Evolutionary conservation across 495 filamentous ascomycete species (phyloP).

Genomic region (Xylaria longipes): DNA sequence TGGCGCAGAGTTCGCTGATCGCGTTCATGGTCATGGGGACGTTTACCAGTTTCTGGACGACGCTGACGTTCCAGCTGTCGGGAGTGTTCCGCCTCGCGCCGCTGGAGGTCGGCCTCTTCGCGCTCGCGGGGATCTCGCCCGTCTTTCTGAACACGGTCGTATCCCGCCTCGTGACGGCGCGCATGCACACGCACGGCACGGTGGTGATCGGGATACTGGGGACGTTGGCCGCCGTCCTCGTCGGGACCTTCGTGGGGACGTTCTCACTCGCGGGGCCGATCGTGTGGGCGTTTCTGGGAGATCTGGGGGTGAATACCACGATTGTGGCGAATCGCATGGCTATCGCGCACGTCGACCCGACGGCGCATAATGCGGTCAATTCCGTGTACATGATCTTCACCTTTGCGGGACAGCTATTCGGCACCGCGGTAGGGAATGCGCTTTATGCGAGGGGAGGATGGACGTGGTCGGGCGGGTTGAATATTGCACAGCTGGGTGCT

Average conservation of each 20-base stretch:
- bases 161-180: slow-evolving; percentile 66
- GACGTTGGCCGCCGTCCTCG: slow-evolving; percentile 59
- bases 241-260: slow-evolving; percentile 69
- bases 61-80: slow-evolving; percentile 77
- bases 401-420: slow-evolving; percentile 75
- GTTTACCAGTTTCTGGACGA: slow-evolving; percentile 73
- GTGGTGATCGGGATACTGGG: slow-evolving; percentile 61
- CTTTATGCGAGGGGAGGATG: slow-evolving; percentile 71
- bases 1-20: slow-evolving; percentile 63
- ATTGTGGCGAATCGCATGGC: slow-evolving; percentile 71
- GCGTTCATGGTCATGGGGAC: slow-evolving; percentile 50
- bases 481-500: slow-evolving; percentile 64
- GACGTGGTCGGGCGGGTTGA: slow-evolving; percentile 65
- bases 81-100: slow-evolving; percentile 66
- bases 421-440: slow-evolving; percentile 71
- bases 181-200: slow-evolving; percentile 64
- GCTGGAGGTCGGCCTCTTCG: slow-evolving; percentile 72
- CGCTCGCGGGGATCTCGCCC: slow-evolving; percentile 67
- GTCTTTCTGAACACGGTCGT: slow-evolving; percentile 66
- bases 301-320: slow-evolving; percentile 70
- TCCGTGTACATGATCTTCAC: slow-evolving; percentile 75
- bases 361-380: slow-evolving; percentile 72
- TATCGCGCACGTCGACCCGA: slow-evolving; percentile 71
- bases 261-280: slow-evolving; percentile 71
- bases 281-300: slow-evolving; percentile 69